Evolutionary conservation across 2,329 filamentous ascomycete genomes (phyloP), one percentile per base, ranked within the genome.

Genomic region (Colletotrichum sp.): DNA sequence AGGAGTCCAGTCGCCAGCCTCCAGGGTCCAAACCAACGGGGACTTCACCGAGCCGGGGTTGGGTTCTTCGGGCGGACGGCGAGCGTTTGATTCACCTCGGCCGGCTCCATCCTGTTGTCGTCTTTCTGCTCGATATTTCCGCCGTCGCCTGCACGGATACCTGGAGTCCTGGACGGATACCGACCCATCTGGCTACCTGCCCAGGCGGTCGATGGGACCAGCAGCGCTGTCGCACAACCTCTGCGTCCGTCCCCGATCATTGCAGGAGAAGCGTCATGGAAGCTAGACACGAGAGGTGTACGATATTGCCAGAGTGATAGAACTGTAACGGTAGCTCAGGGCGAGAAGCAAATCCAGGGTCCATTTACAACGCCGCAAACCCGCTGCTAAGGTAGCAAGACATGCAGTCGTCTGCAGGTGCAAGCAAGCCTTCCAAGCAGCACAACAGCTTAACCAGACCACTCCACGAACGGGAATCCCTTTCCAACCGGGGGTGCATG

Each of bases 321-420:
- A 52, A 52, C n/a, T 52, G n/a, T 52, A 52, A 52, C 43, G n/a
- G 43, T 21, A 52, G 43, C 43, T n/a, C 43, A 52, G n/a, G 43
- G 10, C 10, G n/a, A 52, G 55, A 38, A 16, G 9, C 12, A 52
- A 75, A 58, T 73, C 16, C 73, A 75, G 73, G 73, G 73, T 73
- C 69, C 73, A 75, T 72, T 43, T 58, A 56, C 73, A 66, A 28
- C 62, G 69, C 63, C 69, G 69, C 73, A 75, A 75, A 48, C 55
- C 73, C 69, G 73, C 69, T 43, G 28, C 32, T 34, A 18, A 32
- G n/a, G 26, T 24, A 63, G 30, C 43, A 18, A 69, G 18, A 13
- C 43, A 56, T 38, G 48, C 58, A 28, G 43, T n/a, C 32, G 14
- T 30, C 30, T 36, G 32, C 64, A 36, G 56, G 34, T 32, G 34